Evolutionary conservation across 768 basidiomycete genomes (phyloP), one percentile per base, ranked within the genome.

Genomic region (Mycena chlorophos): DNA sequence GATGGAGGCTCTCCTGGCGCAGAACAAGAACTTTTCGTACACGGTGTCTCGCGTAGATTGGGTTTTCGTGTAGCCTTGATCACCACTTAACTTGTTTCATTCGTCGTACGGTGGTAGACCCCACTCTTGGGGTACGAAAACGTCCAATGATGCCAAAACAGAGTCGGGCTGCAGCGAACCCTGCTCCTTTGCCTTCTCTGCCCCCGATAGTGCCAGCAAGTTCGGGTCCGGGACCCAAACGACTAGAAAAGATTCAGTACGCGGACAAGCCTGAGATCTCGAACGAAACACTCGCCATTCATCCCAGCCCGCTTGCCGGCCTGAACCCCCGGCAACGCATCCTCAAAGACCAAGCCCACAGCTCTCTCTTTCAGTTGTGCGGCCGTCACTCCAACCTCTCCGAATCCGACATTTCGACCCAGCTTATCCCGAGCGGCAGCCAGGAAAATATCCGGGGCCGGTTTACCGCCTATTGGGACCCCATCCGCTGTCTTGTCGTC

Each of bases 241-340:
- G 28, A 92, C 91, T 92, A 55, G 40, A 38, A 22, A 45, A 30
- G 30, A 40, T 37, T 30, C 53, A 39, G 30, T 45, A 42, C 19
- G 55, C 6, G 42, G 46, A 31, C 25, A 26, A 45, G 39, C 56
- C 45, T 57, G 55, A 29, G 38, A 28, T n/a, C n/a, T n/a, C n/a
- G 34, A 19, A 26, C 38, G 48, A 39, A 29, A 38, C 17, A 60
- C 79, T 31, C 52, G 92, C 92, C 91, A 54, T 85, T 80, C 92
- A 94, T 94, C 12, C 89, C 91, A 3, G 91, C 91, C 54, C 88
- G 77, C 66, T 88, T 89, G 3, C 86, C 92, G 5, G 91, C 90
- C 60, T 87, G 82, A 60, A 94, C 75, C 0, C 92, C 92, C 0
- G 82, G 82, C 38, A 90, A 70, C 3, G 84, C 84, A 67, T 95